Evolutionary conservation across 495 filamentous ascomycete species (phyloP), one percentile per base, ranked within the genome.

Genomic region (Aspergillus campestris): DNA sequence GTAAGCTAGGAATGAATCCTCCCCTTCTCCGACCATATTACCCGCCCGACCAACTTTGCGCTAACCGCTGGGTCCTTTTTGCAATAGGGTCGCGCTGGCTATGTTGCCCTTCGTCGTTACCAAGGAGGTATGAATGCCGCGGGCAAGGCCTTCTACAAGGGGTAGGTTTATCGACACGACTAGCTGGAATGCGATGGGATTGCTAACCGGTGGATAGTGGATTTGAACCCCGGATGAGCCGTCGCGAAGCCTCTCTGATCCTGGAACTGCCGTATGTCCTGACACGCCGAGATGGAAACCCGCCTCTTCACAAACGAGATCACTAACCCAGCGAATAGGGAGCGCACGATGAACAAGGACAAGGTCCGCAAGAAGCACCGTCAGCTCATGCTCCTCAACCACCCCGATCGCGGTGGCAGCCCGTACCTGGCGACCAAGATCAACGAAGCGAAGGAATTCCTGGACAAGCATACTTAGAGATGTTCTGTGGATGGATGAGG

Each of bases 381-480:
- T 31, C 87, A 86, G 48, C 81, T 97, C 41, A 99, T 99, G 92
- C 78, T 99, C 42, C 72, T 94, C 49, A 99, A 99, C 70, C 92
- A 99, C 67, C 92, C 92, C 29, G 92, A 99, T 67, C 87, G 92
- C 50, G 92, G 92, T 42, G 92, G 92, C 13, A 95, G 89, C 61
- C 92, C 92, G 29, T 99, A 96, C 64, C 63, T 98, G 44, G 92
- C 92, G 7, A 94, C 89, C 37, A 98, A 98, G 63, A 85, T 97
- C 61, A 97, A 97, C 65, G 91, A 97, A 65, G 91, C 91, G 34
- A 97, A 97, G 65, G 91, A 97, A 63, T 83, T 96, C 52, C 60
- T 97, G 56, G 91, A 97, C 64, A 97, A 95, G 70, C 56, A 69
- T 34, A 42, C 42, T 30, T 71, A 51, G 53, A 38, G 18, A 24